Evolutionary conservation across 129 eudicot species (phyloP).

Genomic region (Helichrysum umbraculigerum): DNA sequence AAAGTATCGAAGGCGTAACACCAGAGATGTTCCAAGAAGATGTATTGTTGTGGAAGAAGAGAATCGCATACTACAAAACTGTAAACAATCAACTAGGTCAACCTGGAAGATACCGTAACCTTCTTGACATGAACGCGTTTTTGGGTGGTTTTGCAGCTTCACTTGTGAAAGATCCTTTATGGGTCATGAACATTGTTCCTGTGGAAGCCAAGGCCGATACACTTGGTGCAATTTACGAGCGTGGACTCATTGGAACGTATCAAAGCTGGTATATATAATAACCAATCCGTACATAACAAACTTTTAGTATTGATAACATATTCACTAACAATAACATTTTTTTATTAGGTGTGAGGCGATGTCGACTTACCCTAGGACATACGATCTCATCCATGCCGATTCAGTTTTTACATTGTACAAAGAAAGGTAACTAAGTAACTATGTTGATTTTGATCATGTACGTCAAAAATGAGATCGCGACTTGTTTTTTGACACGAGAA

Average conservation of each 20-base stretch:
- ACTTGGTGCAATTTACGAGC: constrained; percentile 79
- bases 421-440: constrained; percentile 47
- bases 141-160: constrained; percentile 97
- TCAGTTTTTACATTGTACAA: constrained; percentile 74
- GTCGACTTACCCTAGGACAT: constrained; percentile 97
- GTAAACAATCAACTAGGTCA: constrained; percentile 79
- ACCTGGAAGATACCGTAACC: constrained; percentile 75
- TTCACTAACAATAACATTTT: neutral
- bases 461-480: neutral
- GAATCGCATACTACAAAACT: constrained; percentile 72
- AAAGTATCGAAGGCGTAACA: constrained; percentile 58
- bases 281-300: neutral
- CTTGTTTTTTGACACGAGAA: neutral
- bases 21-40: constrained; percentile 57
- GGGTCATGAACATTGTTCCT: constrained; percentile 98
- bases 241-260: constrained; percentile 91
- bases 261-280: constrained; percentile 69
- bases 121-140: constrained; percentile 88
- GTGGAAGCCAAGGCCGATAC: constrained; percentile 85
- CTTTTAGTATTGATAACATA: neutral
- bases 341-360: constrained; percentile 92
- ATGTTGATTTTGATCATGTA: neutral
- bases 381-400: constrained; percentile 89
- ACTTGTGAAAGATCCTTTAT: constrained; percentile 66
- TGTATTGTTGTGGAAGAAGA: constrained; percentile 55